These are phyloP conservation scores for Geotrichum macrosporum DNA, from an alignment of 1,139 yeast genomes.

Conservation along the genomic window DNA sequence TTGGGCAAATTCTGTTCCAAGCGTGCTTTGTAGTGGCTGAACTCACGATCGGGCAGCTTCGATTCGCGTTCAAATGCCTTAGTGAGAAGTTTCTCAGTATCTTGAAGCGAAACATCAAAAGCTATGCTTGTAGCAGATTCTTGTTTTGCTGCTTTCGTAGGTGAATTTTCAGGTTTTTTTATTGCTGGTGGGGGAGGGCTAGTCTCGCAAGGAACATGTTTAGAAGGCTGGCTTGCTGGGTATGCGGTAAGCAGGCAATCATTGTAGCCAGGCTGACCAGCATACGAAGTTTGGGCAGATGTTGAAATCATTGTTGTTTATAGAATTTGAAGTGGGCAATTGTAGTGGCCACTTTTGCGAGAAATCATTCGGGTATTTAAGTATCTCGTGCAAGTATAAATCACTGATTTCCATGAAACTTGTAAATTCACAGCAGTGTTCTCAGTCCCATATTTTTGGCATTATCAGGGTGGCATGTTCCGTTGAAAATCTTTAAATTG, in stretches of 20 bases:
- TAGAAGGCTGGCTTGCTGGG: slow-evolving; percentile 4
- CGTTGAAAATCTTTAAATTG: too few species aligned
- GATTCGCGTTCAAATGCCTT: slow-evolving; percentile 25
- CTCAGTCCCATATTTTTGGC: too few species aligned
- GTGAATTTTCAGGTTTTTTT: too few species aligned
- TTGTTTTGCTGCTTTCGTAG: slow-evolving; percentile 4
- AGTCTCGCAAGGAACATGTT: neutral
- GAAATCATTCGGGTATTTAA: too few species aligned
- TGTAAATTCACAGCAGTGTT: too few species aligned
- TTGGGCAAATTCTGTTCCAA: slow-evolving; percentile 30
- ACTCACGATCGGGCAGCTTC: slow-evolving; percentile 39
- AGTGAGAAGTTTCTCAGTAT: neutral
- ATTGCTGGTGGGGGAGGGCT: too few species aligned
- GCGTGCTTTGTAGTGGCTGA: slow-evolving; percentile 40
- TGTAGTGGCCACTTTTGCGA: too few species aligned
- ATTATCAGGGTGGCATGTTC: too few species aligned
- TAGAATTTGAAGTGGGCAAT: too few species aligned
- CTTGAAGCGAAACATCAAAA: neutral
- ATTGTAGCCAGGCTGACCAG: slow-evolving; percentile 40
- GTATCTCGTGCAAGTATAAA: too few species aligned
- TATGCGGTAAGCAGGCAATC: slow-evolving; percentile 35
- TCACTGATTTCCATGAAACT: too few species aligned
- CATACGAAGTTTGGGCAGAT: slow-evolving; percentile 33
- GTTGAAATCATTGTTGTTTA: slow-evolving; percentile 18
- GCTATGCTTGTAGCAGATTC: neutral